Conservation (phyloP, 768 basidiomycete species). For the Pisolithus marmoratus region DNA sequence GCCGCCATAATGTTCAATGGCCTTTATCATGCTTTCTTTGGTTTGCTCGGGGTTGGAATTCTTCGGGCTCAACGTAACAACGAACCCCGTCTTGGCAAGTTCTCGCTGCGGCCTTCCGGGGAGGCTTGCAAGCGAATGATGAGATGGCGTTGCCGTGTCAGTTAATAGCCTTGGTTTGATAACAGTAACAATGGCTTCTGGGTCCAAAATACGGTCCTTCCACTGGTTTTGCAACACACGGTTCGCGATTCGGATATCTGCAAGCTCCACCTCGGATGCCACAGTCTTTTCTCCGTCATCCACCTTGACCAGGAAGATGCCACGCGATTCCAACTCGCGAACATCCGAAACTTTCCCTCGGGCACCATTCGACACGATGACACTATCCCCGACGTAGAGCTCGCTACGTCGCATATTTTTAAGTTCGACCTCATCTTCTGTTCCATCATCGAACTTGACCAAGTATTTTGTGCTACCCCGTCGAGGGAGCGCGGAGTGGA, state of each 20-base stretch:
- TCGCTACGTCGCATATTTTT: constrained; percentile 50
- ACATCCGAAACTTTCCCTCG: constrained; percentile 29
- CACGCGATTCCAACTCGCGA: constrained; percentile 23
- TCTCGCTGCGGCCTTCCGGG: constrained; percentile 33
- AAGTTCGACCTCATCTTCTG: constrained; percentile 40
- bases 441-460: constrained; percentile 66
- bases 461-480: constrained; percentile 30
- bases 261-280: constrained; percentile 25
- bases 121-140: constrained; percentile 35
- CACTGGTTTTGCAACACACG: constrained; percentile 47
- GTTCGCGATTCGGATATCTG: constrained; percentile 44
- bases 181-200: constrained; percentile 38
- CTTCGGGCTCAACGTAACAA: constrained; percentile 46
- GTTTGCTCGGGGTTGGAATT: constrained; percentile 32
- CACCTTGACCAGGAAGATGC: constrained; percentile 32
- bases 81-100: constrained; percentile 48
- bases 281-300: constrained; percentile 31
- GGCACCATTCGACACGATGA: constrained; percentile 32
- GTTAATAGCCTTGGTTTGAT: constrained; percentile 31
- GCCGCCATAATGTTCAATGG: constrained; percentile 50
- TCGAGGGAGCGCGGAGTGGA: constrained; percentile 28
- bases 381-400: constrained; percentile 51
- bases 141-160: constrained; percentile 46
- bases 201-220: constrained; percentile 44
- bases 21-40: constrained; percentile 37